phyloP scores from a whole-genome alignment of 2,329 filamentous ascomycete genomes.

The Penicillium sp. region DNA sequence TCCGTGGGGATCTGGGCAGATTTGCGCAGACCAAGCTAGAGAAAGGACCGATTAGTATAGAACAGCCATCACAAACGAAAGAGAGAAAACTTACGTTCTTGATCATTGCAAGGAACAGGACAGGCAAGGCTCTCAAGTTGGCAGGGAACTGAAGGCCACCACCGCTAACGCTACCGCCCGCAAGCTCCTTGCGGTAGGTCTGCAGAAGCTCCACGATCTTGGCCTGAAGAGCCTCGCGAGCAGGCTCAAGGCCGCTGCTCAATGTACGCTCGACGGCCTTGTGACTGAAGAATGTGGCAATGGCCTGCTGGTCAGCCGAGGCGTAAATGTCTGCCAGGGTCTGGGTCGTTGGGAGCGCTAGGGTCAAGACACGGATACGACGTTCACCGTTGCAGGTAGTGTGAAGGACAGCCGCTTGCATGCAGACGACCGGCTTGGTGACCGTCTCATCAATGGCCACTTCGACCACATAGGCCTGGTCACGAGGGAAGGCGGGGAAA shows the following conservation, averaged over 20 bases:
- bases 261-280: constrained; percentile 92
- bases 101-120: constrained; percentile 89
- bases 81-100: constrained; percentile 70
- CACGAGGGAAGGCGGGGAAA: constrained; percentile 95
- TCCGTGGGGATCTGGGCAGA: constrained; percentile 93
- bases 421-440: constrained; percentile 84
- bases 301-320: constrained; percentile 89
- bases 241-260: constrained; percentile 82
- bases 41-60: constrained; percentile 24
- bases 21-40: constrained; percentile 73
- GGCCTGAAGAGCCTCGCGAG: constrained; percentile 82
- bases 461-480: constrained; percentile 96
- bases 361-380: constrained; percentile 88
- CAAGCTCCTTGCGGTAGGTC: constrained; percentile 95
- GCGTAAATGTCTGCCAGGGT: constrained; percentile 89
- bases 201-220: constrained; percentile 91
- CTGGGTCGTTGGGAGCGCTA: constrained; percentile 89
- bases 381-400: constrained; percentile 97
- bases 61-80: background rate
- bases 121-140: constrained; percentile 83
- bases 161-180: constrained; percentile 90
- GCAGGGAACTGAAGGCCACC: constrained; percentile 90
- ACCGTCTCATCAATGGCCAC: constrained; percentile 96
- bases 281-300: constrained; percentile 93
- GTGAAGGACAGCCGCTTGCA: constrained; percentile 93